These are phyloP conservation scores for Rhizopus microsporus DNA, from an alignment of 371 early-diverging fungal species.

Conservation along the genomic window DNA sequence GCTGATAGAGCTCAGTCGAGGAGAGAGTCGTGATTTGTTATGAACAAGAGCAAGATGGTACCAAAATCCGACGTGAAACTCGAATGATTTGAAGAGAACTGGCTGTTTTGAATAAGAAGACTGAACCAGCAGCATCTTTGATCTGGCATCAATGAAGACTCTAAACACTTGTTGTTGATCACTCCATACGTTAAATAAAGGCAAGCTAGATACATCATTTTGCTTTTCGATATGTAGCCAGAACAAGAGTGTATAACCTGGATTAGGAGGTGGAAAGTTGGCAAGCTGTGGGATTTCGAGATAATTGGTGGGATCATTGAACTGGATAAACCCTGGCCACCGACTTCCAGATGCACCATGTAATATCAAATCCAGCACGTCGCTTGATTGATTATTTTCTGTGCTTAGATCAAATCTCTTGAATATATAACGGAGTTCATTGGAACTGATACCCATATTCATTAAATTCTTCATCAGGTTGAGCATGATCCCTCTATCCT, in stretches of 20 bases:
- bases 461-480: constrained; percentile 60
- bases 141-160: constrained; percentile 49
- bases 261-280: constrained; percentile 55
- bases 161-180: constrained; percentile 44
- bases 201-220: constrained; percentile 47
- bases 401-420: constrained; percentile 40
- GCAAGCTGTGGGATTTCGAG: constrained; percentile 40
- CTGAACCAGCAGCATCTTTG: constrained; percentile 53
- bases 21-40: constrained; percentile 56
- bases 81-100: constrained; percentile 49
- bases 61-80: constrained; percentile 67
- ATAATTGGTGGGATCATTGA: constrained; percentile 52
- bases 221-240: constrained; percentile 73
- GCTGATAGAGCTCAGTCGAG: constrained; percentile 56
- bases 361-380: constrained; percentile 57
- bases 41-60: constrained; percentile 75
- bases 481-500: constrained; percentile 44
- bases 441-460: constrained; percentile 63
- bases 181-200: constrained; percentile 58
- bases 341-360: constrained; percentile 62
- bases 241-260: constrained; percentile 63
- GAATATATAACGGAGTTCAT: constrained; percentile 64
- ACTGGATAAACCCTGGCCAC: constrained; percentile 73
- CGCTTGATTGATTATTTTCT: constrained; percentile 5
- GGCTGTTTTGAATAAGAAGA: constrained; percentile 50